Base-by-base conservation (phyloP, 2,329 filamentous ascomycete genomes). In the Xylaria multiplex region DNA sequence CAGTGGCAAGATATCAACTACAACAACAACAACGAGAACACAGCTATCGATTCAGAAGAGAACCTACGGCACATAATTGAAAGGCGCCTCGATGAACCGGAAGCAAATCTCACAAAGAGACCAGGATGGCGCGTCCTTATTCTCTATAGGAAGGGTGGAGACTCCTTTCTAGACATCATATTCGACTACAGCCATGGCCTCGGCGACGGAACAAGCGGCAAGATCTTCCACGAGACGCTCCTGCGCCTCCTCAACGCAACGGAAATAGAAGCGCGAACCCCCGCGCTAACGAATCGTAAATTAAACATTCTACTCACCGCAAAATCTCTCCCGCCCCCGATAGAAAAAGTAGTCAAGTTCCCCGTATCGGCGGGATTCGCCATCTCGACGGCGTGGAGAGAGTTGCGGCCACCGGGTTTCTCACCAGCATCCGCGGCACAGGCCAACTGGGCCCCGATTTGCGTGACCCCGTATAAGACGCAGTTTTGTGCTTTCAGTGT, bases 181-280 rank as follows among this genome's bases (percentile, higher is more conserved):
- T 68, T 69, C 35, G 62, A 61, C 37, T 74, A 64, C 59, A 73
- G 66, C 55, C 73, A 74, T 19, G 61, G 60, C 0, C 58, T 71
- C 11, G 27, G 37, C 22, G 73, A 75, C 58, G 72, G 72, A 6
- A 68, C 55, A 45, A 61, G 71, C 48, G 73, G 65, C 13, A 73
- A 74, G 59, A 62, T 75, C 19, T 71, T 75, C 49, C 69, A 71
- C 22, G 62, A 72, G 60, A 45, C 55, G 63, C 72, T 78, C 32
- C 53, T 78, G 58, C 65, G 72, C 63, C 71, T 56, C 7, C 75
- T 78, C 50, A 77, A 77, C 69, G 59, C 46, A 45, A 65, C 75
- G 64, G 68, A 63, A 53, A 42, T 67, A 65, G 69, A 72, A 54
- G 63, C 72, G 2, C 16, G 5, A 8, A 6, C 13, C 9, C 22